Evolutionary conservation across 2,329 filamentous ascomycete genomes (phyloP).

Genomic region (Myriosclerotinia scirpicola): DNA sequence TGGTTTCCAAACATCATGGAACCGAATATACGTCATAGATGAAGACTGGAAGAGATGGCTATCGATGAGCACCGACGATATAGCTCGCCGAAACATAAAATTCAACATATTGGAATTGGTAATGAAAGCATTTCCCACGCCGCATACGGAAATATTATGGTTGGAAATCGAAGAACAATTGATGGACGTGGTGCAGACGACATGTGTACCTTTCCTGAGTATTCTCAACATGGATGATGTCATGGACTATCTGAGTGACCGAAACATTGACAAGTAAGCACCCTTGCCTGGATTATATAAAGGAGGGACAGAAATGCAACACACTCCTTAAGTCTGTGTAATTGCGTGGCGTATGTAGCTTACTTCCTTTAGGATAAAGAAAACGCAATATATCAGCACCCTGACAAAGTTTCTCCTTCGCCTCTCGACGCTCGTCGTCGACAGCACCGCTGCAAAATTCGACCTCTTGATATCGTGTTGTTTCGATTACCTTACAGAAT

Average conservation of each 20-base stretch:
- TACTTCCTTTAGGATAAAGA: neutral
- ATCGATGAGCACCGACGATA: neutral
- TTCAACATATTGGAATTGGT: neutral
- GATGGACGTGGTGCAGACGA: neutral
- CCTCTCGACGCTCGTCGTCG: neutral
- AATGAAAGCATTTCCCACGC: neutral
- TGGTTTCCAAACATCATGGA: neutral
- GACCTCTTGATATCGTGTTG: conserved; percentile 3
- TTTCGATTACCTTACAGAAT: conserved; percentile 1
- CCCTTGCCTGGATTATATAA: too few species aligned
- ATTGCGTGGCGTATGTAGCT: neutral
- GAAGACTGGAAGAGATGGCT: neutral
- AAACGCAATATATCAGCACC: neutral
- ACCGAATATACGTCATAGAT: neutral
- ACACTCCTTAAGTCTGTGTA: neutral
- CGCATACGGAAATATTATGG: conserved; percentile 2
- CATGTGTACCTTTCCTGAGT: conserved; percentile 4
- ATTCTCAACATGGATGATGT: neutral
- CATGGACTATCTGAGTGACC: neutral
- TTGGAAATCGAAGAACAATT: neutral
- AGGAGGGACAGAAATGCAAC: too few species aligned
- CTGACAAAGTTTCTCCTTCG: conserved; percentile 1
- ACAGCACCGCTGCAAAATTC: neutral
- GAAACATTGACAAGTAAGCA: neutral
- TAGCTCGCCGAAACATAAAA: neutral